These are phyloP conservation scores for Adansonia digitata DNA, from an alignment of 345 rosid genomes.

Conservation along the genomic window DNA sequence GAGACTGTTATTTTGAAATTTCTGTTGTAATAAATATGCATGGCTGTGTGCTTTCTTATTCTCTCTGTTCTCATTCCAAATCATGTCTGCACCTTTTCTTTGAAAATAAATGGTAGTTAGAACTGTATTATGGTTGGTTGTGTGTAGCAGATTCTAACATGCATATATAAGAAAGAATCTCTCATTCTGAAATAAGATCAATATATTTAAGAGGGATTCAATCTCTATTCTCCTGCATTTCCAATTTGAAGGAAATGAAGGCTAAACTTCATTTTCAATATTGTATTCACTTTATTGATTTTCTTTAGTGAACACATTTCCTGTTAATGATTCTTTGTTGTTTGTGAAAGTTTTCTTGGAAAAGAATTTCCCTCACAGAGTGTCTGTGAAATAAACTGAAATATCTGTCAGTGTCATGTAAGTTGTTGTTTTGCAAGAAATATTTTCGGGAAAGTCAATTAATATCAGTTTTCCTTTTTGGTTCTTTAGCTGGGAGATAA, in stretches of 20 bases:
- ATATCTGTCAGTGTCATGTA: neutral
- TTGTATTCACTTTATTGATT: neutral
- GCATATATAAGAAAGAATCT: neutral
- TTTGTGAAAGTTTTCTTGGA: neutral
- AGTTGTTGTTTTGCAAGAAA: neutral
- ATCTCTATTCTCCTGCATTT: neutral
- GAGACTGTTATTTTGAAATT: neutral
- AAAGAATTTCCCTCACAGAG: neutral
- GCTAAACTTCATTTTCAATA: neutral
- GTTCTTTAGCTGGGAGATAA: neutral
- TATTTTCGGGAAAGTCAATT: neutral
- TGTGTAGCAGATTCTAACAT: neutral
- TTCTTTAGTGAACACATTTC: neutral
- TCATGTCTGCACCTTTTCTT: too few species aligned
- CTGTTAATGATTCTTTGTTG: neutral
- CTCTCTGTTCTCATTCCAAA: neutral
- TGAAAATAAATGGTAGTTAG: neutral
- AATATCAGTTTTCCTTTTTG: neutral
- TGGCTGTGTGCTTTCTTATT: neutral
- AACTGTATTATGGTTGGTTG: conserved; percentile 2
- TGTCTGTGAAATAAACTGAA: neutral
- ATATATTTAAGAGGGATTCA: neutral
- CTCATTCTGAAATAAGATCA: neutral
- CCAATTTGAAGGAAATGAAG: neutral
- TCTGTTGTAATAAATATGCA: neutral